These are phyloP conservation scores for Parachaetomium inaequale DNA, from an alignment of 495 filamentous ascomycete species.

Conservation along the genomic window DNA sequence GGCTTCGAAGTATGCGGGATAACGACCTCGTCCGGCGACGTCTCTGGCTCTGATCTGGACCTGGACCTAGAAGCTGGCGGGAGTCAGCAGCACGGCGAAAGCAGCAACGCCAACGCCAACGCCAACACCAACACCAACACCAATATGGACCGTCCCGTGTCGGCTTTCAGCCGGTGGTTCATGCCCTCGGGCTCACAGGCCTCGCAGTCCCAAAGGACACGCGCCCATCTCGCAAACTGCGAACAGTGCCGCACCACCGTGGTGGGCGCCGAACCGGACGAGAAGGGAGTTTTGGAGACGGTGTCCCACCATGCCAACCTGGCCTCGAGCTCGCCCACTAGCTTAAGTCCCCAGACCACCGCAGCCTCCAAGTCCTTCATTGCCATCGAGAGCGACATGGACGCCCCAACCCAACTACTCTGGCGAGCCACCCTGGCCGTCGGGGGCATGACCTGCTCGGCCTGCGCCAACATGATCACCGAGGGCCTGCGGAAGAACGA, in stretches of 20 bases:
- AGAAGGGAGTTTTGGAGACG: constrained; percentile 19
- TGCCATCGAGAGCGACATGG: constrained; percentile 24
- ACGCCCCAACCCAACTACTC: constrained; percentile 13
- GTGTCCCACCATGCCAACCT: background rate
- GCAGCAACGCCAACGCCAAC: constrained; percentile 18
- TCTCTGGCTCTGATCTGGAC: too few species aligned
- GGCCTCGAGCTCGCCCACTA: background rate
- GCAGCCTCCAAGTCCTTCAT: constrained; percentile 22
- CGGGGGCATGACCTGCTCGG: constrained; percentile 79
- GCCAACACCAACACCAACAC: too few species aligned
- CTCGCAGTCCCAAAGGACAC: constrained; percentile 17
- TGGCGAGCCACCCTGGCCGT: constrained; percentile 65
- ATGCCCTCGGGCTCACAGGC: constrained; percentile 9
- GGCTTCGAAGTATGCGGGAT: constrained; percentile 47
- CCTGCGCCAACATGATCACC: constrained; percentile 68
- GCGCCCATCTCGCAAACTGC: constrained; percentile 33
- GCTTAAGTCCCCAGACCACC: background rate
- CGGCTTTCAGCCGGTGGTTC: constrained; percentile 30
- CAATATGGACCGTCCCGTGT: constrained; percentile 9
- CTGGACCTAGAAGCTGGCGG: constrained; percentile 4
- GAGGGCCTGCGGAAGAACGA: constrained; percentile 58
- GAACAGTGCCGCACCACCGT: constrained; percentile 29
- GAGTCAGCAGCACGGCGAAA: constrained; percentile 5
- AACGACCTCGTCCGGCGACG: constrained; percentile 36
- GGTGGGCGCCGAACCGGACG: background rate